Evolutionary conservation across 768 basidiomycete species (phyloP), one percentile per base, ranked within the genome.

Genomic region (Austroboletus festivus): DNA sequence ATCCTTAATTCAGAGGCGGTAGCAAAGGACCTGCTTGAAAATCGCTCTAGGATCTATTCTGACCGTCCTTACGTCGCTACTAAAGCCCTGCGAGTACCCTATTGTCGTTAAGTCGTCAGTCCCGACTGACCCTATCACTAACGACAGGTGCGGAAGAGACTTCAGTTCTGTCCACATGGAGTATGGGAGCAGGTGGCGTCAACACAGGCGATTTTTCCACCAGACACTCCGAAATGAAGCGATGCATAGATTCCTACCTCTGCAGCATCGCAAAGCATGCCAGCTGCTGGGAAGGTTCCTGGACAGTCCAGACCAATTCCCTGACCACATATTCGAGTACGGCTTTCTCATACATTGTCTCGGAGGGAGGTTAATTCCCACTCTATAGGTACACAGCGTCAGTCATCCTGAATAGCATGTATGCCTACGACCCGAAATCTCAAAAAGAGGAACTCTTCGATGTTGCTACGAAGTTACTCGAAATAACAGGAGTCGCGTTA

Each of bases 261-360:
- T 59, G 35, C 58, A 62, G 28, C 39, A 64, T 9, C 59, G 57
- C 34, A 58, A 59, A 9, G 52, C 61, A 6, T 60, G 67, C 39
- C 48, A 41, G 2, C 50, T 69, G 24, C 60, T 73, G 19, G 58
- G 56, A 4, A 58, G 58, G 8, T 58, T 73, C 9, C 33, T 70
- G 1, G 61, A 67, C 10, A 49, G 57, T 9, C 67, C 69, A 20
- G 63, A 68, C 7, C 53, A 63, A 35, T 53, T 69, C 23, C 42
- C 61, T 15, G 60, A 57, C 18, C 66, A 68, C 38, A 46, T 71
- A 13, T 57, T 60, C 34, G 61, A 37, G 35, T 37, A 11, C n/a
- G 35, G 7, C 28, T 5, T 6, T 6, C 7, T 28, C 28, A 12
- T 5, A 28, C 7, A 28, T 6, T 37, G 35, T 34, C 10, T 5